Conservation (phyloP, 202 grass and related monocot genomes). For the Setaria italica region DNA sequence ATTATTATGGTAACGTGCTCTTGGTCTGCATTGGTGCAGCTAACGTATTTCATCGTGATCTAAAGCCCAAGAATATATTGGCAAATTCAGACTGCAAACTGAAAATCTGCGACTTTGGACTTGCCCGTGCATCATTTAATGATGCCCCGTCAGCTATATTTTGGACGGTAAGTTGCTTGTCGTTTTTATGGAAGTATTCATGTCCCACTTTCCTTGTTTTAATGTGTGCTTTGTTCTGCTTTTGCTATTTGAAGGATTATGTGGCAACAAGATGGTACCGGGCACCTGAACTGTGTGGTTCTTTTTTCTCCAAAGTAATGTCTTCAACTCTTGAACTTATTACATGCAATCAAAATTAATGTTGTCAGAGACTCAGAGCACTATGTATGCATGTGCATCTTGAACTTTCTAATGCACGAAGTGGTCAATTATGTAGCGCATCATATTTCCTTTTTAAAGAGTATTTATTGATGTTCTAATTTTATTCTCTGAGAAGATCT, state of each 20-base stretch:
- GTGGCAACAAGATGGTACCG: slow-evolving; percentile 99
- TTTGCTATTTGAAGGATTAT: slow-evolving; percentile 78
- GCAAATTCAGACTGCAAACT: slow-evolving; percentile 94
- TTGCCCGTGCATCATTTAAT: slow-evolving; percentile 96
- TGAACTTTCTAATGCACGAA: slow-evolving; percentile 17
- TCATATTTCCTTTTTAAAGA: neutral
- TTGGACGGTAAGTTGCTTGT: slow-evolving; percentile 82
- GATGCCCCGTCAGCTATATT: slow-evolving; percentile 97
- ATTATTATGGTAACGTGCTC: slow-evolving; percentile 32
- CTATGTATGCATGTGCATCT: slow-evolving; percentile 15
- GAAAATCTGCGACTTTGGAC: slow-evolving; percentile 99
- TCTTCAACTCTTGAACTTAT: slow-evolving; percentile 33
- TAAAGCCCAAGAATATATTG: slow-evolving; percentile 98
- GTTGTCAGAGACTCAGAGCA: neutral
- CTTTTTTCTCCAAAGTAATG: slow-evolving; percentile 96
- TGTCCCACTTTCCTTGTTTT: slow-evolving; percentile 41
- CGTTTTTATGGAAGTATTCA: slow-evolving; percentile 16
- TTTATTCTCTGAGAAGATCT: neutral
- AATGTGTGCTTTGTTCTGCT: slow-evolving; percentile 23
- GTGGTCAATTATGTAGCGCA: neutral
- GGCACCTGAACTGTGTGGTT: slow-evolving; percentile 96
- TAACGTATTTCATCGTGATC: slow-evolving; percentile 97
- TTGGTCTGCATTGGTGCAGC: slow-evolving; percentile 64
- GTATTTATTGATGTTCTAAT: neutral
- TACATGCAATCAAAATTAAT: slow-evolving; percentile 38